Evolutionary conservation across 2,329 filamentous ascomycete species (phyloP), one percentile per base, ranked within the genome.

Genomic region (Fusarium transvaalense): DNA sequence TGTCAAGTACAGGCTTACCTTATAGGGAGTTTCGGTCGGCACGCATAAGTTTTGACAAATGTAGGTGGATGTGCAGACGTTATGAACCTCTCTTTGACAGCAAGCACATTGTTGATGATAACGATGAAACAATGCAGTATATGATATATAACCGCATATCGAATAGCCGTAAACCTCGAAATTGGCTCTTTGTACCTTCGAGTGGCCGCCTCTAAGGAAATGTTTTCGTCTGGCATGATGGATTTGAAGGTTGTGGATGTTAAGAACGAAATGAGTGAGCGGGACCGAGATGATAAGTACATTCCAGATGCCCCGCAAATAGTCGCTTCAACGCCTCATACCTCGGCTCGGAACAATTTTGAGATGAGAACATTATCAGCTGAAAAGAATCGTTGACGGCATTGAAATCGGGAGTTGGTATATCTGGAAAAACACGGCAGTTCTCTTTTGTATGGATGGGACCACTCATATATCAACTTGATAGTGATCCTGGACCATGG

Each of bases 41-140:
- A 68, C 7, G 48, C 10, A 14, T 68, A 68, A 2, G 23, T 41
- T 15, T 41, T 68, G 15, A 34, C 35, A 10, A 64, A 14, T 19
- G 13, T 64, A 10, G 64, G 64, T 15, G 43, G 34, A 10, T 48
- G 48, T 6, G 37, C n/a, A 3, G 59, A n/a, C 1, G 35, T 14
- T 0, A 34, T 7, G 10, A 60, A 52, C 10, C 8, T 34, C 14
- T 59, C 59, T 21, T 53, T 68, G 4, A 68, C 1, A 0, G 48
- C 37, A 6, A 32, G 38, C 0, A 38, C 31, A 17, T 27, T 42
- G 9, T 64, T 47, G 2, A n/a, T 31, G 1, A 23, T 29, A 1
- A 47, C 10, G 0, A 60, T 64, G 5, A 68, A 23, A 1, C 31
- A 47, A 10, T 59, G 51, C 3, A 55, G 5, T 1, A 46, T 8